Conservation (phyloP, 495 filamentous ascomycete genomes). For the Clavariopsis aquatica region DNA sequence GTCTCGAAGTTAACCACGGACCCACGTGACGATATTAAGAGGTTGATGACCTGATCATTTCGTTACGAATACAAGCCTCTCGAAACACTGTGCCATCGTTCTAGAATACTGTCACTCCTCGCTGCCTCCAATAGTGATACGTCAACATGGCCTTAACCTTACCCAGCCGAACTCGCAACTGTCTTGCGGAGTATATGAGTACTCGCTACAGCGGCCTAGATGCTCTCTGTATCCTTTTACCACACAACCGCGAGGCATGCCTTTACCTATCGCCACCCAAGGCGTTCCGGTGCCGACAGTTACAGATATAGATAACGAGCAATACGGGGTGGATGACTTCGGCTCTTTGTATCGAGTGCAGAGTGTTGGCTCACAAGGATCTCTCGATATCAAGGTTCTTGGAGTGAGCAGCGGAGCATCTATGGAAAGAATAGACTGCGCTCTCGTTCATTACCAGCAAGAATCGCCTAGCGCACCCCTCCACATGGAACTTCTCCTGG, state of each 20-base stretch:
- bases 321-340: neutral
- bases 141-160: no score
- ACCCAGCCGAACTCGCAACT: neutral
- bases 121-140: neutral
- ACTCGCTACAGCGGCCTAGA: neutral
- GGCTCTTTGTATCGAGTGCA: neutral
- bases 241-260: neutral
- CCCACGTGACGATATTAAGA: neutral
- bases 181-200: neutral
- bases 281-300: neutral
- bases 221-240: neutral
- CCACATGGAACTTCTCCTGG: slow-evolving; percentile 7
- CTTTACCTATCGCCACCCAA: neutral
- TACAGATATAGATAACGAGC: neutral
- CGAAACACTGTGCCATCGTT: neutral
- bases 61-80: neutral
- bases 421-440: neutral
- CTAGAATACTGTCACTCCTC: neutral
- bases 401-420: neutral
- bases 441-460: slow-evolving; percentile 2
- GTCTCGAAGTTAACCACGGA: neutral
- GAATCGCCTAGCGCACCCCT: neutral
- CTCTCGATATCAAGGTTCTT: slow-evolving; percentile 3
- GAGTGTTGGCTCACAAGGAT: neutral
- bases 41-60: neutral